A percentile compares a stretch with the other conserved stretches of the same genome.
These are phyloP conservation scores for Orbilia blumenaviensis DNA, from an alignment of 2,329 filamentous ascomycete species.

Conservation along the genomic window DNA sequence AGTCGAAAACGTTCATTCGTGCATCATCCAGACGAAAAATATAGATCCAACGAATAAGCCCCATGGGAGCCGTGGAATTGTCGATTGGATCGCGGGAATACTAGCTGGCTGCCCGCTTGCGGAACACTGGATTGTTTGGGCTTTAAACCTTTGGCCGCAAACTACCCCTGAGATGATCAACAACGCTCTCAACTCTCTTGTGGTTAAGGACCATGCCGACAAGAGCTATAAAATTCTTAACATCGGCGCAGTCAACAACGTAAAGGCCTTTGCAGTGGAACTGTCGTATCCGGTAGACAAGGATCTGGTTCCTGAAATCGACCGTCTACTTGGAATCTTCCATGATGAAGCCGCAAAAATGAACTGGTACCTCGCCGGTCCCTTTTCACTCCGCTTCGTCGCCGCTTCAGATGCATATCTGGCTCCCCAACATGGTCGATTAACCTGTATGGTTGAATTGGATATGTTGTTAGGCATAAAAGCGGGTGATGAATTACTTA, in stretches of 20 bases:
- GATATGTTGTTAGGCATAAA: neutral
- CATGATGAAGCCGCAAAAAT: neutral
- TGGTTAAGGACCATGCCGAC: neutral
- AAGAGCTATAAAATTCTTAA: constrained; percentile 18
- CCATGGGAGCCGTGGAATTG: neutral
- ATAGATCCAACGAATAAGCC: neutral
- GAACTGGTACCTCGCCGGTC: constrained; percentile 15
- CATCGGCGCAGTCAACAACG: neutral
- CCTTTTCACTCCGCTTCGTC: constrained; percentile 4
- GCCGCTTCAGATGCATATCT: constrained; percentile 3
- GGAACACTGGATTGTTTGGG: neutral
- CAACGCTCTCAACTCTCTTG: constrained; percentile 10
- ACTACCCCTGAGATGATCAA: constrained; percentile 14
- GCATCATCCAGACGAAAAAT: constrained; percentile 6
- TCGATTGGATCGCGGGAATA: neutral
- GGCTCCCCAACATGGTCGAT: neutral
- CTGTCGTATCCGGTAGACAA: neutral
- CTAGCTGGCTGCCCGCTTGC: neutral
- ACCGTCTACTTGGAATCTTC: neutral
- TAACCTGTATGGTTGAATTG: constrained; percentile 2
- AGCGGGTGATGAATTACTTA: neutral
- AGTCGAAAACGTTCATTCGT: neutral
- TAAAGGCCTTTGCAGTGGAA: constrained; percentile 3
- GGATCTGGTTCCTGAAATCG: neutral
- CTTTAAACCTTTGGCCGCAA: constrained; percentile 1